phyloP scores from a whole-genome alignment of 306 rosid genomes.

The Inga leiocalycina region DNA sequence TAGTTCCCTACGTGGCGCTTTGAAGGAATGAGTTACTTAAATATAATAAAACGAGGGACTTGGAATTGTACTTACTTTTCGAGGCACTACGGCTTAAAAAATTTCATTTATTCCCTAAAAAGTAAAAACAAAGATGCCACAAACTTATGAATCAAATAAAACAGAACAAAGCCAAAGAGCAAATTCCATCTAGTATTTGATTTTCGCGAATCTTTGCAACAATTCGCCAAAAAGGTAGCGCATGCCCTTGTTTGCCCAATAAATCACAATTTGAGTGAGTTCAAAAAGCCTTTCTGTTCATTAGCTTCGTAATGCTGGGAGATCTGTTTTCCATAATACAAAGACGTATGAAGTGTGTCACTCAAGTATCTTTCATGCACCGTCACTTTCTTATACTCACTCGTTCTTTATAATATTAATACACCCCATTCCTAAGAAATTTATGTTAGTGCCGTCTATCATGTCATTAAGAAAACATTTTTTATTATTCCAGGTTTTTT shows the following conservation, averaged over 20 bases:
- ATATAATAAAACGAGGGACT: conserved; percentile 18
- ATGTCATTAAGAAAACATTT: conserved; percentile 34
- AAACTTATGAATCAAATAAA: conserved; percentile 36
- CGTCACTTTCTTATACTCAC: conserved; percentile 6
- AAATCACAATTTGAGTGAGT: conserved; percentile 8
- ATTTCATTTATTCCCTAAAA: conserved; percentile 37
- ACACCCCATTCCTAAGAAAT: background rate
- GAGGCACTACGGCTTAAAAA: conserved; percentile 53
- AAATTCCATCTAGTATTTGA: conserved; percentile 24
- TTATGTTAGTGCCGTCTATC: conserved; percentile 48
- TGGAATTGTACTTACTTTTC: conserved; percentile 55
- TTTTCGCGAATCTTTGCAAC: conserved; percentile 28
- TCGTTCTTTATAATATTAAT: background rate
- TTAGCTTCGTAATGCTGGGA: conserved; percentile 31
- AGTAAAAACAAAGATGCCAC: conserved; percentile 16
- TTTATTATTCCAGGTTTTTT: conserved; percentile 23
- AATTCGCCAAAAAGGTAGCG: conserved; percentile 27
- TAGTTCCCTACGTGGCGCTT: conserved; percentile 4
- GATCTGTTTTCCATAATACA: conserved; percentile 37
- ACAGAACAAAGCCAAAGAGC: conserved; percentile 35
- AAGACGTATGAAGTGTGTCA: conserved; percentile 31
- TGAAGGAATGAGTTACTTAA: background rate
- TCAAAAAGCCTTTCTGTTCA: conserved; percentile 25
- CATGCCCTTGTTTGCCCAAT: background rate
- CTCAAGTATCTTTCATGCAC: conserved; percentile 45